These are phyloP conservation scores for Cardamine occulta DNA, from an alignment of 345 rosid species.

Conservation along the genomic window DNA sequence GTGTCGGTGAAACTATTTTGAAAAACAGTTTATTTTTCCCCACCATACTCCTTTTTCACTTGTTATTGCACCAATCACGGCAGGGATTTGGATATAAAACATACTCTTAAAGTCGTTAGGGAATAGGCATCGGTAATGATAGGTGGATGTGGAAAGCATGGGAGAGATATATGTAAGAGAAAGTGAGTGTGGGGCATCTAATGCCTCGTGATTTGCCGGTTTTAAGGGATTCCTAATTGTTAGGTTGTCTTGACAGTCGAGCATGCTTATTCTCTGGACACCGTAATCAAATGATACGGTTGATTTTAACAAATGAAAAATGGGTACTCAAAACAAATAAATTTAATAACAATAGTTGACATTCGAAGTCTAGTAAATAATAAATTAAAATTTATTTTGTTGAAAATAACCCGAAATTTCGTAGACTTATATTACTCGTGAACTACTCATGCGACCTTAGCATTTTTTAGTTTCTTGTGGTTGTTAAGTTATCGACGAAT, in stretches of 20 bases:
- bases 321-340: not conserved
- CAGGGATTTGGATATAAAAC: conserved; percentile 8
- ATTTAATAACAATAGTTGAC: not conserved
- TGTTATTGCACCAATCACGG: conserved; percentile 42
- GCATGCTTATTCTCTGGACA: conserved; percentile 21
- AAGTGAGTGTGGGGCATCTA: conserved; percentile 32
- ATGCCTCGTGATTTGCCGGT: conserved; percentile 40
- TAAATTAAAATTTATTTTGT: not conserved
- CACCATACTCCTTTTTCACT: not conserved
- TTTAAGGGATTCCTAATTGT: conserved; percentile 36
- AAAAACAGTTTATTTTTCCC: not conserved
- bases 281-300: conserved; percentile 17
- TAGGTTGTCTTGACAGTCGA: conserved; percentile 27
- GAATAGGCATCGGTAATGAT: conserved; percentile 37
- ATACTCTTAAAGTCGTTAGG: conserved; percentile 27
- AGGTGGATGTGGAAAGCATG: conserved; percentile 37
- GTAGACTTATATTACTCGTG: not conserved
- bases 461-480: not conserved
- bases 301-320: not conserved
- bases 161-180: not conserved
- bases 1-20: conserved; percentile 28
- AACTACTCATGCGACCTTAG: not conserved
- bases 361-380: not conserved
- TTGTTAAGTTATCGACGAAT: not conserved
- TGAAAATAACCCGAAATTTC: not conserved